Conservation (phyloP, 805 yeast species). For the Komagataella kurtzmanii region DNA sequence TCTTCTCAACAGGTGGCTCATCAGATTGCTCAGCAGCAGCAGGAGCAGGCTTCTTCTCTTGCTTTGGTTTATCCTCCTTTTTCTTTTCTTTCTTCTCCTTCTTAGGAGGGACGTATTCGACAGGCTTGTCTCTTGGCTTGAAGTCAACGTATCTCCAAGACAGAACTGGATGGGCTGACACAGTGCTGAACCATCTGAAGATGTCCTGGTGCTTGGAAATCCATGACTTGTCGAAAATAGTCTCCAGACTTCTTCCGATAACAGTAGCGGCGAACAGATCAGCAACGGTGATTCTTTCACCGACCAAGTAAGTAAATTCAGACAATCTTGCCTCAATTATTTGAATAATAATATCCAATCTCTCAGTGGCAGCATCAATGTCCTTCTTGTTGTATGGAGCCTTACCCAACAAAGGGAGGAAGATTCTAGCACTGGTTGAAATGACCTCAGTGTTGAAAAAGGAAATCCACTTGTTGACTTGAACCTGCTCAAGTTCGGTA, state of each 20-base stretch:
- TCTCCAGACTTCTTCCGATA: constrained; percentile 32
- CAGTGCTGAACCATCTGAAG: constrained; percentile 37
- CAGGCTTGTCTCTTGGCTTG: constrained; percentile 50
- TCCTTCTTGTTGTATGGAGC: constrained; percentile 68
- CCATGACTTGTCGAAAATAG: constrained; percentile 35
- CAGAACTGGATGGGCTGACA: constrained; percentile 29
- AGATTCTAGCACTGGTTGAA: constrained; percentile 29
- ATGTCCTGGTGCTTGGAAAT: constrained; percentile 33
- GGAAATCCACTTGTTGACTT: constrained; percentile 67
- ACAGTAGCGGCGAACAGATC: constrained; percentile 29
- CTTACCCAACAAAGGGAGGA: constrained; percentile 50
- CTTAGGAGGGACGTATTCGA: constrained; percentile 40
- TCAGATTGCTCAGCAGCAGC: constrained; percentile 21
- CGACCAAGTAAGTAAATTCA: constrained; percentile 31
- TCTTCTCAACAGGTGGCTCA: constrained; percentile 40
- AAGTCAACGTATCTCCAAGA: constrained; percentile 35
- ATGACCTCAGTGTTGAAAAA: constrained; percentile 59
- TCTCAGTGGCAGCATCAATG: constrained; percentile 13
- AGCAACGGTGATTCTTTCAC: constrained; percentile 31
- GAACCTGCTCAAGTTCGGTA: constrained; percentile 33
- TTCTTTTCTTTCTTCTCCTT: constrained; percentile 55
- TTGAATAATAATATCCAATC: constrained; percentile 1
- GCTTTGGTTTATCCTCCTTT: constrained; percentile 17
- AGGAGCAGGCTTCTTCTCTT: constrained; percentile 11
- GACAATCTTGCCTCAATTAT: constrained; percentile 21